Conservation (phyloP, 78 protist species). For the Carpediemonas membranifera region DNA sequence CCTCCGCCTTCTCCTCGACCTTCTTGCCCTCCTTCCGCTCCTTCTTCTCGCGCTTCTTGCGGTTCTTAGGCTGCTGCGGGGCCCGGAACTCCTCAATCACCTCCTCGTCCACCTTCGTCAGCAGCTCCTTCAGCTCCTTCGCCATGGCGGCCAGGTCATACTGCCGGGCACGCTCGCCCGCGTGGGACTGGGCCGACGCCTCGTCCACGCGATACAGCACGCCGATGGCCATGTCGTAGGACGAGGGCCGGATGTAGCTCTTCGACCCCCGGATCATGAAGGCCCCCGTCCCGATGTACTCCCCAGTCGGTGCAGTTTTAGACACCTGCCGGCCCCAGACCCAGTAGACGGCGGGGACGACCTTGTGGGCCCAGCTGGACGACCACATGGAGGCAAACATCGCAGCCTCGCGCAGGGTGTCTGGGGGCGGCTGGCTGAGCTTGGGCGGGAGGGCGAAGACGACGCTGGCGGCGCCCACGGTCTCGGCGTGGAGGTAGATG, state of each 20-base stretch:
- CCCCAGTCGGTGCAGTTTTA: conserved; percentile 82
- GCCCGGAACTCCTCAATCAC: too few species aligned
- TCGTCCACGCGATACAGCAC: too few species aligned
- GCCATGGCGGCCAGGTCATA: too few species aligned
- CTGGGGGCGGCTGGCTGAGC: conserved; percentile 40
- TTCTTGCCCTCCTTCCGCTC: too few species aligned
- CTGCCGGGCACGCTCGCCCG: too few species aligned
- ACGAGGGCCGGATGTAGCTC: conserved; percentile 74
- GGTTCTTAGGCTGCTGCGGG: too few species aligned
- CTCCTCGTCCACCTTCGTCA: too few species aligned
- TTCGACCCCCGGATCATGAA: conserved; percentile 54
- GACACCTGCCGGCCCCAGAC: conserved; percentile 63
- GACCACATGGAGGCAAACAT: conserved; percentile 33
- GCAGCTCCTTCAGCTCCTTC: too few species aligned
- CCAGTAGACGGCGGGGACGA: conserved; percentile 78
- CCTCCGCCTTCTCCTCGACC: too few species aligned
- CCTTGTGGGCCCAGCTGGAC: conserved; percentile 79
- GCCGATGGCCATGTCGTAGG: conserved; percentile 73
- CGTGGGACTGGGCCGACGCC: too few species aligned
- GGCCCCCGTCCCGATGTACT: conserved; percentile 70
- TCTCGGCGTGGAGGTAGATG: conserved; percentile 82
- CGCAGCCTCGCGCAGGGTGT: conserved; percentile 63
- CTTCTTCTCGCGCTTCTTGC: too few species aligned
- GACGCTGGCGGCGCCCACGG: conserved; percentile 68
- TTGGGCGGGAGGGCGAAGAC: conserved; percentile 61